Evolutionary conservation across 129 eudicot genomes (phyloP), one percentile per base, ranked within the genome.

Genomic region (Pittosporum tobira): DNA sequence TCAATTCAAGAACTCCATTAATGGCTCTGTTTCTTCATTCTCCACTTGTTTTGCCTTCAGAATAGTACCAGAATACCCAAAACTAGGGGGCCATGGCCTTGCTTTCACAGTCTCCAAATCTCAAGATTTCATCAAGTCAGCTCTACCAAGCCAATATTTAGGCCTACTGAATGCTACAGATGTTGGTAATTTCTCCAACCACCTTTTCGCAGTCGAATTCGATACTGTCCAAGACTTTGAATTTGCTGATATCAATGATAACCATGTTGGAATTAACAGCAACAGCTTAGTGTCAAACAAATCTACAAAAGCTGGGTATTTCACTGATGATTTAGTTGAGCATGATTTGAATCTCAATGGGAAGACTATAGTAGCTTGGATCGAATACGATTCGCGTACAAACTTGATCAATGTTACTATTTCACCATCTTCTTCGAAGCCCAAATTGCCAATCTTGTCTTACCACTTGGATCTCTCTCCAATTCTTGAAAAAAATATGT

Each of bases 311-410:
- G 66, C 51, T 22, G 27, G 16, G 1, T 68, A 68, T 15, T 68
- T 27, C 14, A 13, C 60, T 30, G 73, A 59, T 49, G 40, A 55
- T 55, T 55, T 31, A 19, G 45, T 30, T 19, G 27, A 60, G 59
- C 69, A 53, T 45, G 48, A 53, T 53, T 9, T 70, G 48, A 53
- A 48, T 52, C 67, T 70, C 57, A 57, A 70, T 44, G 59, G 75
- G 43, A 44, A 46, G 51, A 44, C 28, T 46, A 53, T 44, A 19
- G 65, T 70, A 15, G 61, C 61, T 19, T 55, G 61, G 61, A 55
- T 55, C 44, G 61, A 55, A 55, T 55, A 55, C 7, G 45, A 55
- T 55, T 55, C 61, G 22, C 5, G n/a, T 10, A 30, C 23, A 55
- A 55, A 30, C 21, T 7, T 55, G 23, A 38, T 55, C 0, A 55